Base-by-base conservation (phyloP, 2,329 filamentous ascomycete genomes). In the Fusarium longipes region DNA sequence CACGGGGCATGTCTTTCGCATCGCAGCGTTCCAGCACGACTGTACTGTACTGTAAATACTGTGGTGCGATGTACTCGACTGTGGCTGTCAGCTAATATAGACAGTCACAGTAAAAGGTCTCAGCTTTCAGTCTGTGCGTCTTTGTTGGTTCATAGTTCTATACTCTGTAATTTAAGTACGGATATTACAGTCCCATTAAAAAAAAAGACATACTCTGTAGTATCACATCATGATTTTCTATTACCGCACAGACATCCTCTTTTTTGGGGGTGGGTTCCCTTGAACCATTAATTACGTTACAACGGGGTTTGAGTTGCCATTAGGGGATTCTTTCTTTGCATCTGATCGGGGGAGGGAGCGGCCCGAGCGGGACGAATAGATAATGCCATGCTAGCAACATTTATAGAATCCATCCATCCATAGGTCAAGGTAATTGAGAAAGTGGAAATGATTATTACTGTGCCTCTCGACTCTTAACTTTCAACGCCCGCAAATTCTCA, bases 311-410 rank as follows among this genome's bases (percentile, higher is more conserved):
- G 44, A 36, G 20, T 25, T 59, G 60, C 57, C 63, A 29, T 30
- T 40, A 47, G 44, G 44, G 17, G 22, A 20, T 36, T 48, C 25
- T 27, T 17, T n/a, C 38, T 29, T n/a, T 36, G 18, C 22, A 36
- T 68, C 60, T 38, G 60, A 63, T 65, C 58, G 39, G 60, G 66
- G 65, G 65, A n/a, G n/a, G 27, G 27, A 59, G 48, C 65, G 65
- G 65, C 29, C 65, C 65, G 63, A 43, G 39, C 57, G 63, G 63
- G 57, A 58, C 50, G 57, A 67, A 36, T 10, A 30, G 38, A 58
- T 27, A 35, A 48, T 48, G 42, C 54, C 53, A 58, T 55, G 63
- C 52, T 44, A 48, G 56, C 56, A 32, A 39, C 48, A 25, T 38
- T n/a, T 29, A 33, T 53, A 35, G 8, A 18, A 20, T 42, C 20